Evolutionary conservation across 257 asterid genomes (phyloP), one percentile per base, ranked within the genome.

Genomic region (Marsdenia floribunda): DNA sequence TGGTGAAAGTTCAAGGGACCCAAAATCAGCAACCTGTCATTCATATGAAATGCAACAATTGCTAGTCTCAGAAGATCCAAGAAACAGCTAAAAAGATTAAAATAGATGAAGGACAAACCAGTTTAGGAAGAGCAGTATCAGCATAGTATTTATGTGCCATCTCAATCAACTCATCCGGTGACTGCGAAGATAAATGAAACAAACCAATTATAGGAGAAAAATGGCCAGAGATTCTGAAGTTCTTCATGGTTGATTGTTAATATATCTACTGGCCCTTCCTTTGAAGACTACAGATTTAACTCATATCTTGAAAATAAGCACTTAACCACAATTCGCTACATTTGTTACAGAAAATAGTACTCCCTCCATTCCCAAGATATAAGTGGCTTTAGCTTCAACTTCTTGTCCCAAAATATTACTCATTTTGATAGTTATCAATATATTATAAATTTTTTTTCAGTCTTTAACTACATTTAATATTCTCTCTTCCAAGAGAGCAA

Each of bases 1-100:
- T 6, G 96, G 96, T 79, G 96, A 90, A 71, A 90, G 89, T 83
- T 90, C 96, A 55, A 90, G 92, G 44, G 96, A 90, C 37, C 92
- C 94, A 80, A 90, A 90, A 88, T 90, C 96, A 80, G 96, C 92
- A 68, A 90, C 96, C 96, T 90, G 83, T 55, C 72, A 70, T 63
- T 76, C 68, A 35, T 57, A 73, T 64, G 65, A 49, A 35, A 73
- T 66, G 50, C 21, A 74, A 55, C 70, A 64, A 71, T 70, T 33
- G 42, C 63, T 57, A 73, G 65, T 67, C 78, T 74, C 72, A 76
- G 72, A 75, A 71, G 65, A 37, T 75, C 67, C 50, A 57, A 65
- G 55, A 61, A 21, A 74, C 35, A 47, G 54, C 10, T 63, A 73
- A 61, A 76, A 65, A 71, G 70, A 50, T 53, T 8, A 76, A 40